Percentiles rank a stretch among this genome's conserved stretches.
Evolutionary conservation across 2,329 filamentous ascomycete species (phyloP).

Genomic region (Pseudogymnoascus sp.): DNA sequence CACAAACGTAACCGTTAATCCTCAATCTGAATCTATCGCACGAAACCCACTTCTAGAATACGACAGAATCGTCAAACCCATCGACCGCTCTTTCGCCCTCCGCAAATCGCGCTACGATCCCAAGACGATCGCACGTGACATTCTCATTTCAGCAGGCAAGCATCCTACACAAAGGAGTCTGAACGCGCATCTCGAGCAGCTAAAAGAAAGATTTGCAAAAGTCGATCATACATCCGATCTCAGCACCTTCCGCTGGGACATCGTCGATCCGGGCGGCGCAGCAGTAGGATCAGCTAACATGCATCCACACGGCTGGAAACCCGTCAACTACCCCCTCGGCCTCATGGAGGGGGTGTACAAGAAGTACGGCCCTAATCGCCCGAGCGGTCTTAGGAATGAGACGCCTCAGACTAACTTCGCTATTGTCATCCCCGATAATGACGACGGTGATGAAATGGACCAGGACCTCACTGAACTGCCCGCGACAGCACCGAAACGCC

Average conservation of each 20-base stretch:
- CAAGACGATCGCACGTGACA: constrained; percentile 54
- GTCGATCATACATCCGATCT: constrained; percentile 13
- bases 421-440: neutral
- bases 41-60: constrained; percentile 11
- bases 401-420: neutral
- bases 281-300: constrained; percentile 2
- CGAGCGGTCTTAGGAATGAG: neutral
- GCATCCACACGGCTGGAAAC: neutral
- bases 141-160: constrained; percentile 53
- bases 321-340: neutral
- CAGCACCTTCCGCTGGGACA: constrained; percentile 14
- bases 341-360: neutral
- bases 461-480: neutral
- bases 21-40: neutral
- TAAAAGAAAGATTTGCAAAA: constrained; percentile 5
- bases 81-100: neutral
- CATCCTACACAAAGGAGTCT: constrained; percentile 52
- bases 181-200: constrained; percentile 48
- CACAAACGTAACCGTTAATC: neutral
- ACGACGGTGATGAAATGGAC: neutral
- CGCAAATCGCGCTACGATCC: constrained; percentile 48
- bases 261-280: constrained; percentile 7
- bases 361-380: neutral
- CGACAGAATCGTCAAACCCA: constrained; percentile 10
- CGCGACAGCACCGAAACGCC: neutral